phyloP scores from a whole-genome alignment of 352 stramenopile genomes.

The Thraustochytrium striatum region DNA sequence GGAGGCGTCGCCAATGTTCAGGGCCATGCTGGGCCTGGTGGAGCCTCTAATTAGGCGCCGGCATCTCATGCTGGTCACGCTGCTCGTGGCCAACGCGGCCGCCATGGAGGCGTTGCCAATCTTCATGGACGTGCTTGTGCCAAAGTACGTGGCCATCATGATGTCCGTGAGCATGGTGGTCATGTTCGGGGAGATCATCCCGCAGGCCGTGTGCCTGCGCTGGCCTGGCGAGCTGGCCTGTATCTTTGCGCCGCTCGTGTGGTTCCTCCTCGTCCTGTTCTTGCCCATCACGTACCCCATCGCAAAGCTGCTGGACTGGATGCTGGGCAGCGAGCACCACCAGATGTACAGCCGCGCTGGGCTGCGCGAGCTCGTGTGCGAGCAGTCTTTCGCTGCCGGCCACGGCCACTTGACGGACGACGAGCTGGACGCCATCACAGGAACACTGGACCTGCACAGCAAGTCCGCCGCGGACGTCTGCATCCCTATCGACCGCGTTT shows the following conservation, averaged over 20 bases:
- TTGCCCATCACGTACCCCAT: constrained; percentile 69
- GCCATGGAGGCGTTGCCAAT: constrained; percentile 76
- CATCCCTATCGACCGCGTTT: constrained; percentile 68
- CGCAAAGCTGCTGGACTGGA: constrained; percentile 68
- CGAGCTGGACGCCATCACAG: constrained; percentile 76
- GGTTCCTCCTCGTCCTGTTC: constrained; percentile 64
- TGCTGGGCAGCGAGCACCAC: constrained; percentile 57
- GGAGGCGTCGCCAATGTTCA: not conserved
- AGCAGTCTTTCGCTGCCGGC: constrained; percentile 1
- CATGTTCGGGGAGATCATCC: constrained; percentile 77
- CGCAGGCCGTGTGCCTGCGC: constrained; percentile 69
- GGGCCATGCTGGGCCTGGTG: not conserved
- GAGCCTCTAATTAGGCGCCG: constrained; percentile 53
- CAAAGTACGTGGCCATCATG: constrained; percentile 67
- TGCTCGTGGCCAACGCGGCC: constrained; percentile 71
- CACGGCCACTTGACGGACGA: constrained; percentile 57
- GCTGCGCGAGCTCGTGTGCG: constrained; percentile 13
- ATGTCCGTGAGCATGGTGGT: constrained; percentile 74
- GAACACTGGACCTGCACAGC: constrained; percentile 67
- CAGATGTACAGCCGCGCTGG: constrained; percentile 19
- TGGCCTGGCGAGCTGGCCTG: constrained; percentile 66
- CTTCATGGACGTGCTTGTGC: constrained; percentile 72
- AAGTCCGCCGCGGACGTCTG: constrained; percentile 70
- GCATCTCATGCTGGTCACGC: constrained; percentile 71
- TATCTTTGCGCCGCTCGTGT: constrained; percentile 61